phyloP scores from a whole-genome alignment of 306 rosid species.

The Trifolium dubium region DNA sequence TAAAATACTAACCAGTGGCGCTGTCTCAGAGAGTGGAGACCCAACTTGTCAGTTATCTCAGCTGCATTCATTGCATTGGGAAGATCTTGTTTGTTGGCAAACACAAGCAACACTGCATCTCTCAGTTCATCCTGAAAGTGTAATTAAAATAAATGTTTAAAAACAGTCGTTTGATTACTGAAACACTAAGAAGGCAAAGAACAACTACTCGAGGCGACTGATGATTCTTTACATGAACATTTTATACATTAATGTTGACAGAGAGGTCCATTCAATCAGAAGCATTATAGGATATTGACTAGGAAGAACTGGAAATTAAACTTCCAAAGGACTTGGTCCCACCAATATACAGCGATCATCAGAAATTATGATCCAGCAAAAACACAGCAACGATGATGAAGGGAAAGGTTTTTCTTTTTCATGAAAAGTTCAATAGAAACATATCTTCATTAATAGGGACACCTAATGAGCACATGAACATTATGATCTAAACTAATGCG shows the following conservation, averaged over 20 bases:
- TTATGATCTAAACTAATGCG: slow-evolving; percentile 1
- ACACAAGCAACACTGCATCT: slow-evolving; percentile 97
- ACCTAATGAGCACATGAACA: slow-evolving; percentile 2
- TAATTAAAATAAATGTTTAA: slow-evolving; percentile 23
- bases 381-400: background rate
- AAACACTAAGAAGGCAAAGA: slow-evolving; percentile 10
- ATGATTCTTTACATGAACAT: slow-evolving; percentile 17
- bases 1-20: slow-evolving; percentile 81
- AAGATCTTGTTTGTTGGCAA: slow-evolving; percentile 99
- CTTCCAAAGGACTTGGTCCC: slow-evolving; percentile 13
- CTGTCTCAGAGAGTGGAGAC: slow-evolving; percentile 98
- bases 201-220: background rate
- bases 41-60: slow-evolving; percentile 98
- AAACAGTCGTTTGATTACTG: background rate
- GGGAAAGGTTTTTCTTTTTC: background rate
- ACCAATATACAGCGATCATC: background rate
- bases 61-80: slow-evolving; percentile 99
- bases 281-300: slow-evolving; percentile 10
- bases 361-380: background rate
- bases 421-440: slow-evolving; percentile 9
- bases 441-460: background rate
- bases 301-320: slow-evolving; percentile 10
- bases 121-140: slow-evolving; percentile 88
- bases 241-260: slow-evolving; percentile 17
- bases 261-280: slow-evolving; percentile 4